These are phyloP conservation scores for Ceratocystis albifundus DNA, from an alignment of 2,329 filamentous ascomycete genomes.

Conservation along the genomic window DNA sequence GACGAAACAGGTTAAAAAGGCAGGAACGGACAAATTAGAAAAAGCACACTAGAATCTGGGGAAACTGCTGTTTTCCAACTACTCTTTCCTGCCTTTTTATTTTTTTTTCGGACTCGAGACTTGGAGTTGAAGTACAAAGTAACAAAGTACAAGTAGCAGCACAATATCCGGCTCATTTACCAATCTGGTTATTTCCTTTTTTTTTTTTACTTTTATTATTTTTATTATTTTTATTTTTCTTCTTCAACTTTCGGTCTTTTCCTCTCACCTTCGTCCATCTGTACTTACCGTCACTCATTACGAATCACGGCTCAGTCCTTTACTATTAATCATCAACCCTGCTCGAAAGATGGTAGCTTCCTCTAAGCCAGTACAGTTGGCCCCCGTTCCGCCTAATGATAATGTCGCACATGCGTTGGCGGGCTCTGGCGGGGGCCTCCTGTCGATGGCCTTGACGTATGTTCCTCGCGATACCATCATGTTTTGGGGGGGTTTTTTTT, in stretches of 20 bases:
- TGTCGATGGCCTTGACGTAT: constrained; percentile 92
- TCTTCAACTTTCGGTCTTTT: neutral
- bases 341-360: constrained; percentile 30
- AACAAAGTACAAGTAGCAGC: no score
- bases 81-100: neutral
- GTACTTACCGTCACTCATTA: neutral
- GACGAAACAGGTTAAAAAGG: neutral
- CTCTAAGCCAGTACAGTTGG: constrained; percentile 42
- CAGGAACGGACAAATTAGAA: no score
- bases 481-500: neutral
- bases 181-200: neutral
- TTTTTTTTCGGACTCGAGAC: neutral
- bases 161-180: no score
- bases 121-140: no score
- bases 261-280: neutral
- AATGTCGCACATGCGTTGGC: constrained; percentile 93
- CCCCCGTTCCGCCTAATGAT: constrained; percentile 65
- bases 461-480: constrained; percentile 25
- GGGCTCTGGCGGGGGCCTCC: constrained; percentile 80
- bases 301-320: neutral
- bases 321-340: neutral
- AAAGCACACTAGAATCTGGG: constrained; percentile 10
- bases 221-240: neutral
- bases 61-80: neutral
- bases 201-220: no score